Percentiles rank a stretch among this genome's conserved stretches.
Evolutionary conservation across 345 rosid species (phyloP).

Genomic region (Ceriops zippeliana): DNA sequence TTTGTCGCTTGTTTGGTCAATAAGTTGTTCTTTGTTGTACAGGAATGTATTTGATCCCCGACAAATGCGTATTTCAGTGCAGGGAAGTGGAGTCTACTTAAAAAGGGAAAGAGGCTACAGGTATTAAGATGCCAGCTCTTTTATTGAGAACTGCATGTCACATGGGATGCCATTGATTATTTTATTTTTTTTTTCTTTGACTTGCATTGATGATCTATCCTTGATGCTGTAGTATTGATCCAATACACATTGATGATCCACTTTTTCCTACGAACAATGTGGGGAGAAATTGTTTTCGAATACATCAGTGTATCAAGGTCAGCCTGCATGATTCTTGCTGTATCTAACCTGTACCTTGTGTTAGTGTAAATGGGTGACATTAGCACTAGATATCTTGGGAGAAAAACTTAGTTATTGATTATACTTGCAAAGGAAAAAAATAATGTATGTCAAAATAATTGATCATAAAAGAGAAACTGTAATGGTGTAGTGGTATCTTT

Average conservation of each 20-base stretch:
- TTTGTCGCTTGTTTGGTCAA: not conserved
- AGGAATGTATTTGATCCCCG: conserved; percentile 99
- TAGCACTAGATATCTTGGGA: too few relatives aligned
- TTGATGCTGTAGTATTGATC: conserved; percentile 68
- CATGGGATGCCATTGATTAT: not conserved
- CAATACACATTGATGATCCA: conserved; percentile 93
- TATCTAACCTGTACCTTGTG: not conserved
- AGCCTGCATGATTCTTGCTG: conserved; percentile 15
- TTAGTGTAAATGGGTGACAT: not conserved
- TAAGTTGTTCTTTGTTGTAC: conserved; percentile 16
- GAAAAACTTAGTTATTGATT: too few relatives aligned
- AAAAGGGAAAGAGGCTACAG: conserved; percentile 90
- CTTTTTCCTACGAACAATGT: conserved; percentile 89
- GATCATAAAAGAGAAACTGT: too few relatives aligned
- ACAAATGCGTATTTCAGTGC: conserved; percentile 90
- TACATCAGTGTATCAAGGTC: conserved; percentile 98
- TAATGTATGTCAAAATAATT: too few relatives aligned
- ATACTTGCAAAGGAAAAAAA: too few relatives aligned
- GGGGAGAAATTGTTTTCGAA: conserved; percentile 96
- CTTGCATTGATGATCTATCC: conserved; percentile 22
- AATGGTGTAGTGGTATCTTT: too few relatives aligned
- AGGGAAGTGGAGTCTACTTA: conserved; percentile 83
- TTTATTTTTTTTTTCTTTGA: not conserved
- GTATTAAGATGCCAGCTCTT: conserved; percentile 35
- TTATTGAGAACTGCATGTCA: conserved; percentile 3